Percentiles rank a stretch among this genome's conserved stretches.
These are phyloP conservation scores for Leccinum subrobustum DNA, from an alignment of 1,284 basidiomycete genomes.

Conservation along the genomic window DNA sequence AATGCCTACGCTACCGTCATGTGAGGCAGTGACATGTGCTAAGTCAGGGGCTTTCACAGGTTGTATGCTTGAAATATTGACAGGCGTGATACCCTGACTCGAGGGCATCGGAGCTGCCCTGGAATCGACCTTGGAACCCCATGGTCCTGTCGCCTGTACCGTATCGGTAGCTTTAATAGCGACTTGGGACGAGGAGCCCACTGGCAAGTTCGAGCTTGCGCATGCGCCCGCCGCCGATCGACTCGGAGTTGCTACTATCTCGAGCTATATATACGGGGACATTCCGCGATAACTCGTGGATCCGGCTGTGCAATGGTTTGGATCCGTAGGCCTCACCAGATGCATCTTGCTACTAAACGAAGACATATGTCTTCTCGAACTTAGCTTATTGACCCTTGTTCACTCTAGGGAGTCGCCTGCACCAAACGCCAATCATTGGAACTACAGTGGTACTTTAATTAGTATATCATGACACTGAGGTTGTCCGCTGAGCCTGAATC, in stretches of 20 bases:
- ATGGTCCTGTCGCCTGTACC: background rate
- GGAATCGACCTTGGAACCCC: background rate
- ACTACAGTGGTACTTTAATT: no score
- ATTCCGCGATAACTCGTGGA: background rate
- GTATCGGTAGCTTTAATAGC: background rate
- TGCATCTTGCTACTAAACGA: background rate
- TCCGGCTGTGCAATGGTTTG: background rate
- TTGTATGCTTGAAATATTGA: constrained; percentile 1
- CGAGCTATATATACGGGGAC: background rate
- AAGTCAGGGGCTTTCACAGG: background rate
- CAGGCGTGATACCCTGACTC: no score
- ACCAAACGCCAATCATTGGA: no score
- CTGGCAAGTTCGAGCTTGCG: background rate
- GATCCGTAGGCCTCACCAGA: background rate
- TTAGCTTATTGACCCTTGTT: background rate
- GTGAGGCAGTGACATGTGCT: constrained; percentile 4
- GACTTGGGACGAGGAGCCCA: background rate
- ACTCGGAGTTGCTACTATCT: background rate
- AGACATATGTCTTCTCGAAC: background rate
- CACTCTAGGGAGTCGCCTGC: background rate
- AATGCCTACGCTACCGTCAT: background rate
- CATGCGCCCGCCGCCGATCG: background rate
- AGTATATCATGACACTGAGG: background rate
- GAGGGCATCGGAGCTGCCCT: no score
- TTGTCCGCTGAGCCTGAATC: background rate